These are phyloP conservation scores for Metschnikowia continentalis DNA, from an alignment of 805 yeast species.

Conservation along the genomic window DNA sequence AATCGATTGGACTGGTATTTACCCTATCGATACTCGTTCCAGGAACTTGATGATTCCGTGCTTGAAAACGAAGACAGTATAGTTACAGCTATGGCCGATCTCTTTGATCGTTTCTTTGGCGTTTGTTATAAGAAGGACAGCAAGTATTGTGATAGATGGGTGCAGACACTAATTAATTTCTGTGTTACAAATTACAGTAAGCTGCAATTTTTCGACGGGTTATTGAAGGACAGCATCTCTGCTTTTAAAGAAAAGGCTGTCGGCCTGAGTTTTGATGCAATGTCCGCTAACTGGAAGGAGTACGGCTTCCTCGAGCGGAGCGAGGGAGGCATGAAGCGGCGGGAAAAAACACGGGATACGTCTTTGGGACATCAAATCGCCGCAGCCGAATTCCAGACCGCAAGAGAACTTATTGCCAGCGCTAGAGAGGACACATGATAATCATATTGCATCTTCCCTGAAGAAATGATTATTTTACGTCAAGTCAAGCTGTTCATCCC, in stretches of 20 bases:
- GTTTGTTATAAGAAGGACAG: constrained; percentile 11
- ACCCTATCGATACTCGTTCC: constrained; percentile 10
- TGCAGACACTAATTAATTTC: constrained; percentile 5
- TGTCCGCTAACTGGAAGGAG: background rate
- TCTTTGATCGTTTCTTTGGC: constrained; percentile 15
- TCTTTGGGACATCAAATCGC: background rate
- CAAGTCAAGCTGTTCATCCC: constrained; percentile 12
- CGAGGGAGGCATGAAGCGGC: background rate
- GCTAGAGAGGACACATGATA: background rate
- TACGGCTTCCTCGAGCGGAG: background rate
- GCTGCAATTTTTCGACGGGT: constrained; percentile 1
- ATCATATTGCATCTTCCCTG: background rate
- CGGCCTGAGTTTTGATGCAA: constrained; percentile 2
- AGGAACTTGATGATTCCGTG: constrained; percentile 1
- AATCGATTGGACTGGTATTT: constrained; percentile 9
- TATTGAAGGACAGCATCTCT: constrained; percentile 6
- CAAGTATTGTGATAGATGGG: constrained; percentile 14
- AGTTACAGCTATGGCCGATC: constrained; percentile 6
- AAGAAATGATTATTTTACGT: background rate
- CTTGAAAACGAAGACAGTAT: constrained; percentile 7
- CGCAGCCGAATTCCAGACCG: background rate
- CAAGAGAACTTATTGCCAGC: background rate
- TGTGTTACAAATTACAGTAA: background rate
- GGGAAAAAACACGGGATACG: background rate
- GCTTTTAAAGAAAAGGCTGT: constrained; percentile 3